These are phyloP conservation scores for Noccaea bulbosa DNA, from an alignment of 345 rosid species.

Conservation along the genomic window DNA sequence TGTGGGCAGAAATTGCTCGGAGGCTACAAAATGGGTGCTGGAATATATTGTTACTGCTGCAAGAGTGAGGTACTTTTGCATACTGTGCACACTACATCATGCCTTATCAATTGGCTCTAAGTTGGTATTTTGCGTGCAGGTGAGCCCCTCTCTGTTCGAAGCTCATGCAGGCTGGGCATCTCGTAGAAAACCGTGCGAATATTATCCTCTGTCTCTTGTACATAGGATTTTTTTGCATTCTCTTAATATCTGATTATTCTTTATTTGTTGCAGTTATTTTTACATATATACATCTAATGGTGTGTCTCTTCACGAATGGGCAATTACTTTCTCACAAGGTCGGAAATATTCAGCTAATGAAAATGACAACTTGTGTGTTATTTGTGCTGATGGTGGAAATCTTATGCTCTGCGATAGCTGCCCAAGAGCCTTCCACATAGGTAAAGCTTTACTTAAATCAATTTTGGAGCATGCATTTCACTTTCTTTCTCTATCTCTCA, in stretches of 20 bases:
- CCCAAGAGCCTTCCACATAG: slow-evolving; percentile 97
- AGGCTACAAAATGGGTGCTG: slow-evolving; percentile 85
- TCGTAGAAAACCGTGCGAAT: slow-evolving; percentile 89
- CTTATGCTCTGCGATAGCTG: slow-evolving; percentile 95
- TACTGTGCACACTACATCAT: slow-evolving; percentile 34
- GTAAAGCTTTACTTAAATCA: slow-evolving; percentile 46
- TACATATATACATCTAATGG: slow-evolving; percentile 97
- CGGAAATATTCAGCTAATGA: slow-evolving; percentile 74
- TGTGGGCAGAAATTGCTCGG: slow-evolving; percentile 80
- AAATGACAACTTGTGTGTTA: slow-evolving; percentile 80
- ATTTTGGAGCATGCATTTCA: slow-evolving; percentile 26
- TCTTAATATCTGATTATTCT: slow-evolving; percentile 28
- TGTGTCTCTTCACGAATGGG: slow-evolving; percentile 96
- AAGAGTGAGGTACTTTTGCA: slow-evolving; percentile 69
- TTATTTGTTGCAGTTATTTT: slow-evolving; percentile 65
- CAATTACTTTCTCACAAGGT: slow-evolving; percentile 79
- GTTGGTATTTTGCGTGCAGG: slow-evolving; percentile 55
- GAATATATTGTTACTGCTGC: slow-evolving; percentile 92
- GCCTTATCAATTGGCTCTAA: slow-evolving; percentile 22
- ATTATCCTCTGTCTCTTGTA: slow-evolving; percentile 21
- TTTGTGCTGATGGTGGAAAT: slow-evolving; percentile 96
- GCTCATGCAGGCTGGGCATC: slow-evolving; percentile 99
- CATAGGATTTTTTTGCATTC: slow-evolving; percentile 8
- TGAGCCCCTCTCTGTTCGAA: slow-evolving; percentile 96
- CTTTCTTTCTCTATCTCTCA: slow-evolving; percentile 27